Percentiles rank a stretch among this genome's conserved stretches.
Evolutionary conservation across 345 rosid species (phyloP).

Genomic region (Corchorus capsularis): DNA sequence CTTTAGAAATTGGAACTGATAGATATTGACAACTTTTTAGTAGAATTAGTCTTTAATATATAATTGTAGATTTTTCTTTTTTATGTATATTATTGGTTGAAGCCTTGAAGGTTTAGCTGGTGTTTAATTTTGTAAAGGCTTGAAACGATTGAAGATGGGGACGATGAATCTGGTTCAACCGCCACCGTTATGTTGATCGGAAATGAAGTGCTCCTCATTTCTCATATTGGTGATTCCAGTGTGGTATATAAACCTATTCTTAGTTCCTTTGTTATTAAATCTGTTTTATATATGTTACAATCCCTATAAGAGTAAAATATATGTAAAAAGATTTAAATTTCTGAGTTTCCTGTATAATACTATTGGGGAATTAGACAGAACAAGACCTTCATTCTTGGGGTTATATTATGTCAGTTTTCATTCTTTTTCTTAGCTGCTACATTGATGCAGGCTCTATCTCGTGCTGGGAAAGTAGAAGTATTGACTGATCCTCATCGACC

Average conservation of each 20-base stretch:
- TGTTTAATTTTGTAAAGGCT: slow-evolving; percentile 65
- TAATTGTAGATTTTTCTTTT: slow-evolving; percentile 26
- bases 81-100: slow-evolving; percentile 26
- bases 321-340: background rate
- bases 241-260: slow-evolving; percentile 49
- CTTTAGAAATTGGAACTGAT: background rate
- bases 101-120: slow-evolving; percentile 34
- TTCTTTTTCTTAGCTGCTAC: slow-evolving; percentile 10
- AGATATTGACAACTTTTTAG: background rate
- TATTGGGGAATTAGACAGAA: background rate
- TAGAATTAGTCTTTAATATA: slow-evolving; percentile 16
- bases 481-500: slow-evolving; percentile 88
- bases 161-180: slow-evolving; percentile 89
- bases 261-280: background rate
- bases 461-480: slow-evolving; percentile 69
- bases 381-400: background rate
- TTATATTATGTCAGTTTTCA: slow-evolving; percentile 1
- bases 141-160: slow-evolving; percentile 48
- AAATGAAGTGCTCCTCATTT: slow-evolving; percentile 53
- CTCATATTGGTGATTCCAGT: slow-evolving; percentile 87
- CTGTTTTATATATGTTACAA: no score
- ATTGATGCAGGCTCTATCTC: slow-evolving; percentile 67
- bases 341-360: background rate
- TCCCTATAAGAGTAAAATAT: no score
- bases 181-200: slow-evolving; percentile 74